phyloP scores from a whole-genome alignment of 2,329 filamentous ascomycete genomes.

The Diaporthe sp. region DNA sequence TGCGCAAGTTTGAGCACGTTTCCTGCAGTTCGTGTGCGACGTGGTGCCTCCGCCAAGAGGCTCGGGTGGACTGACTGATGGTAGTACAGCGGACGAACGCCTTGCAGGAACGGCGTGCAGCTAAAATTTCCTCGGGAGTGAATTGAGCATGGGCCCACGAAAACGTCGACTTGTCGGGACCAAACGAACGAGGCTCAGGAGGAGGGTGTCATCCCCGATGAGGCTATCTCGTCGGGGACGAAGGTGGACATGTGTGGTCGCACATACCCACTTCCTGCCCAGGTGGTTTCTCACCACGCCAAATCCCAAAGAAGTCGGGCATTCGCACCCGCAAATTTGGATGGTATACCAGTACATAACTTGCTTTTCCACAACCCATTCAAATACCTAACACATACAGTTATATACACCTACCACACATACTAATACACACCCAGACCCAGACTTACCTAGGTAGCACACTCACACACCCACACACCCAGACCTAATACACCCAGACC shows the following conservation, averaged over 20 bases:
- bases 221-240: neutral
- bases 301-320: too few relatives aligned
- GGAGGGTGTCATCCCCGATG: neutral
- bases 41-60: conserved; percentile 15
- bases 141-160: neutral
- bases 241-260: neutral
- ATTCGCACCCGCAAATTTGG: too few relatives aligned
- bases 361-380: too few relatives aligned
- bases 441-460: too few relatives aligned
- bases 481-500: too few relatives aligned
- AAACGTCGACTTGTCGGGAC: neutral
- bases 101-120: neutral
- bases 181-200: neutral
- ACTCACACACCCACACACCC: neutral
- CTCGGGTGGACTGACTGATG: neutral
- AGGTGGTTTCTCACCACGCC: neutral
- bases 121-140: neutral
- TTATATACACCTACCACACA: too few relatives aligned
- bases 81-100: conserved; percentile 2
- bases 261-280: neutral
- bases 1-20: conserved; percentile 30
- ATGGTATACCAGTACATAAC: too few relatives aligned
- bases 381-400: too few relatives aligned
- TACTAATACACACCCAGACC: too few relatives aligned
- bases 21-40: conserved; percentile 18